Conservation (phyloP, 441 rosid species). For the Corymbia calophylla region DNA sequence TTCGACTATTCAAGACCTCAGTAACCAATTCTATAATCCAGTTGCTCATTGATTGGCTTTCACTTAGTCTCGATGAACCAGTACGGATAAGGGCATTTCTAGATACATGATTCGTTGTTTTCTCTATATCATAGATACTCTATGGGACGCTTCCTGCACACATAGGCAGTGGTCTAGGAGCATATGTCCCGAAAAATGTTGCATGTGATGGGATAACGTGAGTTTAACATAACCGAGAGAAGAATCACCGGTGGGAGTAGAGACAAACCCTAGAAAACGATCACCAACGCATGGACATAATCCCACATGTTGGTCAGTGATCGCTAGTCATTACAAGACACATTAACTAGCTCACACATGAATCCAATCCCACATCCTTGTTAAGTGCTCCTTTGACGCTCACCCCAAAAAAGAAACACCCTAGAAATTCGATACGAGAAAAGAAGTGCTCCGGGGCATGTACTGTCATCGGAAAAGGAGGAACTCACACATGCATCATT, state of each 20-base stretch:
- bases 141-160: neutral
- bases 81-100: neutral
- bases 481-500: neutral
- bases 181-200: neutral
- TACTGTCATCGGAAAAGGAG: neutral
- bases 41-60: neutral
- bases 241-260: neutral
- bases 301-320: neutral
- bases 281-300: neutral
- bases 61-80: neutral
- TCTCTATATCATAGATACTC: neutral
- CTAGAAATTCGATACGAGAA: neutral
- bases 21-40: neutral
- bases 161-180: neutral
- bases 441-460: neutral
- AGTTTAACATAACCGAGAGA: neutral
- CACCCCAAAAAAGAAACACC: neutral
- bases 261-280: neutral
- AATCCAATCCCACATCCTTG: neutral
- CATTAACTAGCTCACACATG: neutral
- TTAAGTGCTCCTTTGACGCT: neutral
- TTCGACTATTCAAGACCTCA: neutral
- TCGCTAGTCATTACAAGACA: neutral
- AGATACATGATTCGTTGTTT: neutral
- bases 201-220: neutral